Percentiles rank a stretch among this genome's conserved stretches.
Conservation (phyloP, 495 filamentous ascomycete genomes). For the Hypoxylon intermedium region DNA sequence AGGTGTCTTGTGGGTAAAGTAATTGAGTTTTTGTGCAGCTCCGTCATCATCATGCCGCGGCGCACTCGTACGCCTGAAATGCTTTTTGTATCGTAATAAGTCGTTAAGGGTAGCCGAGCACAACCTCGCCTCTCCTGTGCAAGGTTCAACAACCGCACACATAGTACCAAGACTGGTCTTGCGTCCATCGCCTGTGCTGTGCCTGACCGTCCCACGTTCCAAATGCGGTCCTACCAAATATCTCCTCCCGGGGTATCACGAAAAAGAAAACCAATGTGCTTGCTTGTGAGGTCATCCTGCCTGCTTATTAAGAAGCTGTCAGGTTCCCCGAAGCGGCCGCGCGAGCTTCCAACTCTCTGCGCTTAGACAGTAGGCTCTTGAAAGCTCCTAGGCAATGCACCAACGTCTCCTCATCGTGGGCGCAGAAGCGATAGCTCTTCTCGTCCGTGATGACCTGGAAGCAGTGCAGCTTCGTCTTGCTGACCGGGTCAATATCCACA, state of each 20-base stretch:
- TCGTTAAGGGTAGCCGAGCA: constrained; percentile 20
- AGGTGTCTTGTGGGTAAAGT: too few species aligned
- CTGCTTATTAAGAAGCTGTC: constrained; percentile 12
- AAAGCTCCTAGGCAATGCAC: constrained; percentile 86
- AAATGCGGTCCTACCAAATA: constrained; percentile 21
- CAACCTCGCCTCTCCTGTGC: constrained; percentile 8
- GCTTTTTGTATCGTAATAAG: constrained; percentile 33
- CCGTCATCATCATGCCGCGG: constrained; percentile 35
- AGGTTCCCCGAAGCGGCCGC: constrained; percentile 41
- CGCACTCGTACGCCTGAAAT: constrained; percentile 17
- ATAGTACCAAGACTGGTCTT: constrained; percentile 31
- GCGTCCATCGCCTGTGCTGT: constrained; percentile 13
- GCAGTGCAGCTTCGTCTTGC: constrained; percentile 82
- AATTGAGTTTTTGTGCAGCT: constrained; percentile 25
- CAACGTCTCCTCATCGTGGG: constrained; percentile 79
- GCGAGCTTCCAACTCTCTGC: constrained; percentile 59
- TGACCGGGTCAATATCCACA: constrained; percentile 89
- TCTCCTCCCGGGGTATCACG: constrained; percentile 37
- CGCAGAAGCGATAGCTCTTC: constrained; percentile 88
- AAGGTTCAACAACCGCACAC: constrained; percentile 2
- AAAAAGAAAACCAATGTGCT: constrained; percentile 26
- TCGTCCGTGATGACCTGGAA: constrained; percentile 95
- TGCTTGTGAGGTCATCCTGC: constrained; percentile 9
- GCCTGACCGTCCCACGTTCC: constrained; percentile 28
- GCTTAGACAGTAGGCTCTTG: constrained; percentile 84